These are phyloP conservation scores for Houttuynia cordata DNA, from an alignment of 164 flowering plant genomes.

Conservation along the genomic window DNA sequence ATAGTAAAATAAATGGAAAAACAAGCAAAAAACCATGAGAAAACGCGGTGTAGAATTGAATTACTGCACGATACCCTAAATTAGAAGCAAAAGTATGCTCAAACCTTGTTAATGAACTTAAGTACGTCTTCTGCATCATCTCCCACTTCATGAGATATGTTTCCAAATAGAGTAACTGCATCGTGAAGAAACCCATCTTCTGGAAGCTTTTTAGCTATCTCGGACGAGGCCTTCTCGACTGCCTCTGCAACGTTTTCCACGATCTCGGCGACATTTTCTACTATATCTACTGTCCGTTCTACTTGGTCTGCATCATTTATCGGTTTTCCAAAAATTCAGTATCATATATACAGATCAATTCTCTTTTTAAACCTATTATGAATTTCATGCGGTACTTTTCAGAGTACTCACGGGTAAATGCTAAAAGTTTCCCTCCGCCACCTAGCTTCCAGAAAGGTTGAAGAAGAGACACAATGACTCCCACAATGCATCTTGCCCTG, in stretches of 20 bases:
- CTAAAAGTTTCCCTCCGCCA: conserved; percentile 18
- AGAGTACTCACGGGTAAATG: conserved; percentile 26
- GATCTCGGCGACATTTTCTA: conserved; percentile 18
- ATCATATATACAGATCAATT: too few relatives aligned
- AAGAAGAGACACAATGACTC: conserved; percentile 25
- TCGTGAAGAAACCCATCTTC: conserved; percentile 18
- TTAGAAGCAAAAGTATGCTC: neutral
- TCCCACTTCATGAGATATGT: conserved; percentile 16
- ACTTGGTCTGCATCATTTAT: conserved; percentile 14
- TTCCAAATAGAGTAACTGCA: conserved; percentile 13
- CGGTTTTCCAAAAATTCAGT: neutral
- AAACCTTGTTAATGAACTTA: conserved; percentile 27
- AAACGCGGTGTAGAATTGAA: neutral
- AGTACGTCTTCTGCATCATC: conserved; percentile 19
- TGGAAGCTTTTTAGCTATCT: conserved; percentile 20
- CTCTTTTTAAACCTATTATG: neutral
- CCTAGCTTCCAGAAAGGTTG: conserved; percentile 32
- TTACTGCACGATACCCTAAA: neutral
- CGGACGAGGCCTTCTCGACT: conserved; percentile 20
- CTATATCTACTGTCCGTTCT: conserved; percentile 14
- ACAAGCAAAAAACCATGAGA: too few relatives aligned
- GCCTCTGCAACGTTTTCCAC: conserved; percentile 22
- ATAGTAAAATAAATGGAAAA: too few relatives aligned
- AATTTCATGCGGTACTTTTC: too few relatives aligned
- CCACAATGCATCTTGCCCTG: conserved; percentile 42